Conservation (phyloP, 345 rosid genomes). For the Populus euphratica region DNA sequence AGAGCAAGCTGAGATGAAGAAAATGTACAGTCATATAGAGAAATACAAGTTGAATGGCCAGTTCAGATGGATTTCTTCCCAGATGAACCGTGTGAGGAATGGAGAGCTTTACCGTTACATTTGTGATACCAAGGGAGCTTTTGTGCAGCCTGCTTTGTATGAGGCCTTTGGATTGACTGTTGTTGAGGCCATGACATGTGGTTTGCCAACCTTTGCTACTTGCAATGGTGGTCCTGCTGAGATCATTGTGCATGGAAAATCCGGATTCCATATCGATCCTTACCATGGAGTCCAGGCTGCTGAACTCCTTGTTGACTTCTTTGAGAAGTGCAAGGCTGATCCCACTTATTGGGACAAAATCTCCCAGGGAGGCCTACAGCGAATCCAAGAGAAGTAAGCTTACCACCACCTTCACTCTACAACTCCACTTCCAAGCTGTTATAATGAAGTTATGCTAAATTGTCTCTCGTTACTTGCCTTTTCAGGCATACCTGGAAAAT, state of each 20-base stretch:
- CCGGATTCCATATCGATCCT: slow-evolving; percentile 86
- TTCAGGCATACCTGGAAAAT: slow-evolving; percentile 87
- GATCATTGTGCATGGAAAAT: slow-evolving; percentile 81
- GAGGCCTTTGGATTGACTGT: slow-evolving; percentile 91
- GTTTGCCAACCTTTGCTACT: slow-evolving; percentile 81
- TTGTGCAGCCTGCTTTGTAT: slow-evolving; percentile 81
- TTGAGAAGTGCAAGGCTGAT: slow-evolving; percentile 59
- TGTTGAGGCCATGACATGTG: slow-evolving; percentile 88
- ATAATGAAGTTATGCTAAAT: background rate
- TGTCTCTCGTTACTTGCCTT: background rate
- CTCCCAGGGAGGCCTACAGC: slow-evolving; percentile 69
- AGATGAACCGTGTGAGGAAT: slow-evolving; percentile 82
- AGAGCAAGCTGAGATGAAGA: slow-evolving; percentile 93
- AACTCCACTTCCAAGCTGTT: background rate
- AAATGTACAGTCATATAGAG: slow-evolving; percentile 61
- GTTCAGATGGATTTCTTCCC: slow-evolving; percentile 87
- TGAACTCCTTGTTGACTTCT: slow-evolving; percentile 63
- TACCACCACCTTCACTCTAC: background rate
- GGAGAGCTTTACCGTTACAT: slow-evolving; percentile 79
- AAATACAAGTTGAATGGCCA: slow-evolving; percentile 68
- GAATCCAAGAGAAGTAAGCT: slow-evolving; percentile 79
- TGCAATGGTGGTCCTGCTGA: slow-evolving; percentile 95
- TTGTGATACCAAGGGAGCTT: slow-evolving; percentile 78
- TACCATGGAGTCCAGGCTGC: slow-evolving; percentile 88
- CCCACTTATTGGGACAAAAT: slow-evolving; percentile 72